Percentiles rank a stretch among this genome's conserved stretches.
Conservation (phyloP, 2,329 filamentous ascomycete genomes). For the Pseudocercospora musae region DNA sequence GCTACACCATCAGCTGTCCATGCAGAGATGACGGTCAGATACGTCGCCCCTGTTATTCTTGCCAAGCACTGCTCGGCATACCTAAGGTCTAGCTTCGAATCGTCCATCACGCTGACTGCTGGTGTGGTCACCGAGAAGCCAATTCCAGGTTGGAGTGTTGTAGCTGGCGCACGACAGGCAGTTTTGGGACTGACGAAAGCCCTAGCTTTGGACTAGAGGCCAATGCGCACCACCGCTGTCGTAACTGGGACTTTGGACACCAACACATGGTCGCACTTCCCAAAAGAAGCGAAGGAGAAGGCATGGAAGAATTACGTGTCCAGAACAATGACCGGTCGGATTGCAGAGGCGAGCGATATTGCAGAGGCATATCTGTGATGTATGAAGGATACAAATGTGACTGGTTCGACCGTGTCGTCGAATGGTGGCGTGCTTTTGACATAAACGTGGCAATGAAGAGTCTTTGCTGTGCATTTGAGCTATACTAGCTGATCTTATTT, state of each 20-base stretch:
- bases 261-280: conserved; percentile 34
- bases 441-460: not conserved
- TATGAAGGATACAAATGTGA: conserved; percentile 44
- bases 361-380: conserved; percentile 45
- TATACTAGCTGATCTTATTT: not conserved
- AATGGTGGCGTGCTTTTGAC: conserved; percentile 39
- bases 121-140: conserved; percentile 51
- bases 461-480: not conserved
- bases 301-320: conserved; percentile 13
- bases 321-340: conserved; percentile 24
- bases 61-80: conserved; percentile 48
- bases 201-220: conserved; percentile 60
- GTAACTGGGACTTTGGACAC: conserved; percentile 50
- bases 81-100: conserved; percentile 40
- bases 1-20: not conserved
- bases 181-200: conserved; percentile 50
- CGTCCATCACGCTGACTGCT: conserved; percentile 54
- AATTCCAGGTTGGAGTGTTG: conserved; percentile 47
- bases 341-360: conserved; percentile 39
- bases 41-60: conserved; percentile 47
- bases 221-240: conserved; percentile 60
- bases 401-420: conserved; percentile 41
- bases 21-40: conserved; percentile 40
- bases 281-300: conserved; percentile 20
- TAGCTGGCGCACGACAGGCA: conserved; percentile 47